A percentile compares a stretch with the other conserved stretches of the same genome.
Evolutionary conservation across 306 rosid species (phyloP).

Genomic region (Neltuma alba): DNA sequence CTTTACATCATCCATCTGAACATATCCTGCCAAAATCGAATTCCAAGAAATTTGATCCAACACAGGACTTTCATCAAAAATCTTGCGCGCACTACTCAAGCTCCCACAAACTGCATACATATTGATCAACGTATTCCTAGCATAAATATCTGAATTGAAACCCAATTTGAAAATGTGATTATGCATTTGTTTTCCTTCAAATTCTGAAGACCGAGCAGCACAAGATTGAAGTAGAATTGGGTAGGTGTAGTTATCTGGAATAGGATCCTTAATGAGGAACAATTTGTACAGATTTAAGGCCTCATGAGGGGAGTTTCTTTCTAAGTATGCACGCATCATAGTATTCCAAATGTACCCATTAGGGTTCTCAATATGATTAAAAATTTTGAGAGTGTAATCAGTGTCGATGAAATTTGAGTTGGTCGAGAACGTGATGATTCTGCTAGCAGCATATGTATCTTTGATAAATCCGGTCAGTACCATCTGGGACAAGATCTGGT

Average conservation of each 20-base stretch:
- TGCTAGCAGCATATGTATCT: constrained; percentile 74
- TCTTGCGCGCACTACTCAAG: constrained; percentile 54
- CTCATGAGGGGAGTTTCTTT: constrained; percentile 49
- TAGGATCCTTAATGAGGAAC: constrained; percentile 36
- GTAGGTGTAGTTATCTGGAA: constrained; percentile 60
- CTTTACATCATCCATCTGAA: constrained; percentile 48
- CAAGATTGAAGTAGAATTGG: constrained; percentile 74
- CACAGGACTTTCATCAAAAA: constrained; percentile 73
- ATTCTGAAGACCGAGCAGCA: constrained; percentile 45
- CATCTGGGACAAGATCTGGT: constrained; percentile 69
- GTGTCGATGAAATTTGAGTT: constrained; percentile 49
- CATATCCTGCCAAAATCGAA: constrained; percentile 74
- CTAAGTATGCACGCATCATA: constrained; percentile 66
- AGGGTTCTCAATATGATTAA: constrained; percentile 56
- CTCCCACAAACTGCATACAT: constrained; percentile 67
- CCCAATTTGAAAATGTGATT: constrained; percentile 61
- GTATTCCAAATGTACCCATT: constrained; percentile 80
- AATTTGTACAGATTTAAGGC: constrained; percentile 45
- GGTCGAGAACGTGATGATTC: constrained; percentile 57
- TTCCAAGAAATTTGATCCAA: constrained; percentile 82
- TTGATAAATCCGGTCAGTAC: constrained; percentile 60
- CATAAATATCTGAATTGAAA: constrained; percentile 61
- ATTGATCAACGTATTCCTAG: constrained; percentile 68
- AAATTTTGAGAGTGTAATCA: constrained; percentile 48
- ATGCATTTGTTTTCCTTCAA: constrained; percentile 67